Conservation (phyloP, 345 rosid species). For the Gossypium rotundifolium region DNA sequence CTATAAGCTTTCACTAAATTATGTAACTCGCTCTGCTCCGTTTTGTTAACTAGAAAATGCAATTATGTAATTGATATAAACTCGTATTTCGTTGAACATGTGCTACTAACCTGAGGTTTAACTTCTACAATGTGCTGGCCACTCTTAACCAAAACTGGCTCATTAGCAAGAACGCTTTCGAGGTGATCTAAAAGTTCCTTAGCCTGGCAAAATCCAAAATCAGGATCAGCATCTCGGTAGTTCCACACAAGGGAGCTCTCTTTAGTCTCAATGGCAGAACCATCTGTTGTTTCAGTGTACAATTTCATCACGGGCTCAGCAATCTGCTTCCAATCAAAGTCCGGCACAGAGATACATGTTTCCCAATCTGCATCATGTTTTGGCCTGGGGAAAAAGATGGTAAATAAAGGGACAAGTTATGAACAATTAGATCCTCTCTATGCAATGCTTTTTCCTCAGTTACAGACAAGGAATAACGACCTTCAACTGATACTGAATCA, state of each 20-base stretch:
- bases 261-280: slow-evolving; percentile 82
- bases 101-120: slow-evolving; percentile 79
- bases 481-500: neutral
- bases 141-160: slow-evolving; percentile 86
- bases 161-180: slow-evolving; percentile 86
- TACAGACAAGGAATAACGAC: neutral
- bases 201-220: slow-evolving; percentile 96
- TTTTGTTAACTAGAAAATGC: neutral
- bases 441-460: neutral
- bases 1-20: neutral
- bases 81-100: neutral
- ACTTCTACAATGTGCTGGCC: slow-evolving; percentile 89
- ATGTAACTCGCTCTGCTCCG: neutral
- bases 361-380: slow-evolving; percentile 72
- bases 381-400: slow-evolving; percentile 35
- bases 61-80: neutral
- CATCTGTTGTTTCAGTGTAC: slow-evolving; percentile 92
- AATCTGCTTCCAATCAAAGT: slow-evolving; percentile 84
- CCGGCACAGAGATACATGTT: slow-evolving; percentile 50
- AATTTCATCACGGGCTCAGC: slow-evolving; percentile 95
- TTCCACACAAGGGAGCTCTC: slow-evolving; percentile 89
- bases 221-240: slow-evolving; percentile 83
- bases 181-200: slow-evolving; percentile 94
- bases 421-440: neutral
- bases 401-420: neutral